phyloP scores from a whole-genome alignment of 2,329 filamentous ascomycete species.

The Hypoxylon sp. region DNA sequence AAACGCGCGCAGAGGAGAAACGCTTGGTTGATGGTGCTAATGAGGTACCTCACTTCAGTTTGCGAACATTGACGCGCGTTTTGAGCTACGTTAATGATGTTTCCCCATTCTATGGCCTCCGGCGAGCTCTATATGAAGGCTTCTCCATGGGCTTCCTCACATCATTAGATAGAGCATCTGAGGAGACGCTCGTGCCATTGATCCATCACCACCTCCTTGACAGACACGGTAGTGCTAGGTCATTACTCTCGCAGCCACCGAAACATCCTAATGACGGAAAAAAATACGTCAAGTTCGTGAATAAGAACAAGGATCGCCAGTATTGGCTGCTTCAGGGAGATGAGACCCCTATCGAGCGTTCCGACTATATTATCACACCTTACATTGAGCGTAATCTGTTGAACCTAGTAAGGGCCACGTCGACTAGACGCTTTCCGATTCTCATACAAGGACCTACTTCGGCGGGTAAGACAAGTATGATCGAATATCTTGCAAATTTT shows the following conservation, averaged over 20 bases:
- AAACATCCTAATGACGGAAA: conserved; percentile 82
- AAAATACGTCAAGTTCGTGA: conserved; percentile 84
- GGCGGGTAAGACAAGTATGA: conserved; percentile 99
- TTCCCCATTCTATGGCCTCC: conserved; percentile 84
- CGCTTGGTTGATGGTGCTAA: conserved; percentile 93
- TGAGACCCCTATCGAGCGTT: conserved; percentile 76
- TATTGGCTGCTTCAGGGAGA: conserved; percentile 91
- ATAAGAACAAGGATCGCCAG: conserved; percentile 75
- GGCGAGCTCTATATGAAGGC: conserved; percentile 90
- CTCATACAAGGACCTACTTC: conserved; percentile 97
- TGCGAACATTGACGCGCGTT: conserved; percentile 92
- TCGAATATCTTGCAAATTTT: conserved; percentile 96
- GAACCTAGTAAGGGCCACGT: conserved; percentile 93
- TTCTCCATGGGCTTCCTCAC: conserved; percentile 99
- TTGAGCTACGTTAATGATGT: conserved; percentile 91
- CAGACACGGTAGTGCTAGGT: conserved; percentile 76
- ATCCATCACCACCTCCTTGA: conserved; percentile 86
- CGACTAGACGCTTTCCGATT: conserved; percentile 91
- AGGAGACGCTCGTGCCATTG: conserved; percentile 81
- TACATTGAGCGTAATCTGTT: conserved; percentile 96
- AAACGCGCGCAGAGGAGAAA: conserved; percentile 84
- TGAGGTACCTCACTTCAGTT: conserved; percentile 96
- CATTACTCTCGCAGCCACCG: conserved; percentile 83
- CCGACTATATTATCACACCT: conserved; percentile 95
- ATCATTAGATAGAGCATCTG: conserved; percentile 85